A percentile compares a stretch with the other conserved stretches of the same genome.
Conservation (phyloP, 306 rosid genomes). For the Abrus precatorius region DNA sequence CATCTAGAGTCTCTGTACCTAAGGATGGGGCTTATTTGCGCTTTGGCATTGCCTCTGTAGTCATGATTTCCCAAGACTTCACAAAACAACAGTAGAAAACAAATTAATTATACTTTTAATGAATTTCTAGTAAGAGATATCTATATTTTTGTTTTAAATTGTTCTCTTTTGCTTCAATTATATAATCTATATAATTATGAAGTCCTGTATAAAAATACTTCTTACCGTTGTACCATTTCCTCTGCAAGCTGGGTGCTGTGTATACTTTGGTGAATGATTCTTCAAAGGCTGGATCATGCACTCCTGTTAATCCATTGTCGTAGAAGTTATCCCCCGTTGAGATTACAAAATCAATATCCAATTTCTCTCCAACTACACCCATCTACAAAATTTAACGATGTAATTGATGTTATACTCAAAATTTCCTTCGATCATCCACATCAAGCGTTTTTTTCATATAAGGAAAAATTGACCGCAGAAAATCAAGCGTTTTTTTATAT, state of each 20-base stretch:
- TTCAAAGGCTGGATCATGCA: neutral
- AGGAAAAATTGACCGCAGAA: too few relatives aligned
- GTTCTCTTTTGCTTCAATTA: too few relatives aligned
- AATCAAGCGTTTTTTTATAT: too few relatives aligned
- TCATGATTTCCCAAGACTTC: neutral
- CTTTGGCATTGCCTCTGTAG: neutral
- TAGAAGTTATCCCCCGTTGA: constrained; percentile 7
- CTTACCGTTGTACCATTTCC: neutral
- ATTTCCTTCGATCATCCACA: too few relatives aligned
- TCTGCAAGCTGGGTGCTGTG: constrained; percentile 8
- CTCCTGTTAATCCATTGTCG: constrained; percentile 9
- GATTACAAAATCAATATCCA: neutral
- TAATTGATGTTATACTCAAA: too few relatives aligned
- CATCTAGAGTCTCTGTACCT: neutral
- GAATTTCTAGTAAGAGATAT: neutral
- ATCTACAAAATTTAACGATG: neutral
- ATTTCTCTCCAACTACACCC: constrained; percentile 1
- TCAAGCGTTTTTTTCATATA: too few relatives aligned
- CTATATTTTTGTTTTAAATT: too few relatives aligned
- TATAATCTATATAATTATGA: too few relatives aligned
- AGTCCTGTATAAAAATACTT: neutral
- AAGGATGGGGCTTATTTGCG: neutral
- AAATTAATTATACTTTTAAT: neutral
- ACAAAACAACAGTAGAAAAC: neutral
- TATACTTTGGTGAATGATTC: neutral